Evolutionary conservation across 2,329 filamentous ascomycete species (phyloP), one percentile per base, ranked within the genome.

Genomic region (Beauveria caledonica): DNA sequence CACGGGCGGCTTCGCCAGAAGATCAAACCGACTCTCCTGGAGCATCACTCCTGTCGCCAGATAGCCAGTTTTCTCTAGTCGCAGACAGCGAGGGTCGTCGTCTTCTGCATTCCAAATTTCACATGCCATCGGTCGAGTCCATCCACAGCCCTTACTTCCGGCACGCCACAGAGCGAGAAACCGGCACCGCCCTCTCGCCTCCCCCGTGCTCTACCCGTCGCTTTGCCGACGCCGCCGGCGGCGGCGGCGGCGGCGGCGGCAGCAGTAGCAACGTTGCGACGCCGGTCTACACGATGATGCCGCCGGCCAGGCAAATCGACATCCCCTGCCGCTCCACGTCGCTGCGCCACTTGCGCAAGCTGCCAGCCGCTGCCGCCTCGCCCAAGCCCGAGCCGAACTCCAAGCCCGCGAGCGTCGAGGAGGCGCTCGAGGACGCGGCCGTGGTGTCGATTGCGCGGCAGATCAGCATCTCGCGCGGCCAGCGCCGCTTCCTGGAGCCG

Each of bases 361-460:
- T 36, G 33, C 33, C 33, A 11, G 33, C 33, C 29, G 29, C 3
- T 10, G 29, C 29, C 10, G 23, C 40, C 27, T 6, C 42, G 29
- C 23, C n/a, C 3, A 23, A n/a, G 46, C 56, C 46, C 4, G 9
- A 21, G 29, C 55, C 55, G 23, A 51, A 51, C 25, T 45, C 45
- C 11, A 59, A 45, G 25, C 48, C 46, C 5, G 13, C 46, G 23
- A 59, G 25, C 29, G 36, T 36, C 21, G 58, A 48, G 9, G 51
- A 40, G 29, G 58, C 74, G 7, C 70, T 82, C 15, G 78, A 80
- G 63, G 78, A 78, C 48, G 82, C 85, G 1, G 84, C 86, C 4
- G 82, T 87, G 70, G 77, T 86, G 50, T 87, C 85, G 1, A 88
- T 89, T 65, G 86, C 86, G 0, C 77, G 86, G 1, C 85, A 88